These are phyloP conservation scores for Chenopodium quinoa DNA, from an alignment of 148 eudicot genomes.

Conservation along the genomic window DNA sequence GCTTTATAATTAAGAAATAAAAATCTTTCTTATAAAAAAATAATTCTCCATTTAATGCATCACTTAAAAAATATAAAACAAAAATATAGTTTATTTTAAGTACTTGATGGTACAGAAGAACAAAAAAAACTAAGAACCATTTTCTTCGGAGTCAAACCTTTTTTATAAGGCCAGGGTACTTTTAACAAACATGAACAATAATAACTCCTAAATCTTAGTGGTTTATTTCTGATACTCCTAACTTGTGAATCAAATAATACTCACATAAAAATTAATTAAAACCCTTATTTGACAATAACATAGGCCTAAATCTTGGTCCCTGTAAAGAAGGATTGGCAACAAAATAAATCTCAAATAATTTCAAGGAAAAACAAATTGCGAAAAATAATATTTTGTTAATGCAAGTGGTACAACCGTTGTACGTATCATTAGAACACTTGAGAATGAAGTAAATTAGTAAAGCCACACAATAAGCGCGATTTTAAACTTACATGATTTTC, in stretches of 20 bases:
- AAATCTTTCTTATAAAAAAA: too few species aligned
- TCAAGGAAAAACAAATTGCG: too few species aligned
- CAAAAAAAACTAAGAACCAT: neutral
- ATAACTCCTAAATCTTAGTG: neutral
- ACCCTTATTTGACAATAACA: neutral
- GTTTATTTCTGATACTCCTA: too few species aligned
- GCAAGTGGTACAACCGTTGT: too few species aligned
- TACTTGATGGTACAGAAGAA: neutral
- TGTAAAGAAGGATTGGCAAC: neutral
- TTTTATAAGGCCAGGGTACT: neutral
- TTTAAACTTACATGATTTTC: slow-evolving; percentile 17
- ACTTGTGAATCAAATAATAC: too few species aligned
- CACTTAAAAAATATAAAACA: too few species aligned
- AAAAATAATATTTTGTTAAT: neutral
- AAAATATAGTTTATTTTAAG: too few species aligned
- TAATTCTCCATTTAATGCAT: too few species aligned
- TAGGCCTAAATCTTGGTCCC: neutral
- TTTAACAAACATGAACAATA: neutral
- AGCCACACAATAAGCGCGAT: slow-evolving; percentile 21
- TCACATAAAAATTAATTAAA: too few species aligned
- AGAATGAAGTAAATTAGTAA: slow-evolving; percentile 2
- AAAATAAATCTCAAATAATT: neutral
- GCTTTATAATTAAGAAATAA: too few species aligned
- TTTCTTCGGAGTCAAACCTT: neutral
- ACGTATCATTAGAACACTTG: too few species aligned